These are phyloP conservation scores for Avena insularis DNA, from an alignment of 176 grass and related monocot species.

Conservation along the genomic window DNA sequence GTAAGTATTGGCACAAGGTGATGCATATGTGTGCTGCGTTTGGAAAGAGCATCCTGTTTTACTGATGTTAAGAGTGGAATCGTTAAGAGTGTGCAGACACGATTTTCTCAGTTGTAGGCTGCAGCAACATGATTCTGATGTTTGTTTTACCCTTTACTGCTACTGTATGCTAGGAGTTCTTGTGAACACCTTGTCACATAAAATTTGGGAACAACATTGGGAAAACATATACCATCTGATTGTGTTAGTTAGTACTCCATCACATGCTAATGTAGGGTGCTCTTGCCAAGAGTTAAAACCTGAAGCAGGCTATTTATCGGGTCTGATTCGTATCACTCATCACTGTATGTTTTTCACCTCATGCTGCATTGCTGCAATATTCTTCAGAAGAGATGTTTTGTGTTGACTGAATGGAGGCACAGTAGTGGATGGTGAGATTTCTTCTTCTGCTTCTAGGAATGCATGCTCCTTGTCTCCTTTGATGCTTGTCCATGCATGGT, in stretches of 20 bases:
- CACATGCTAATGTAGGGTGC: too few relatives aligned
- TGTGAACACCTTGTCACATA: neutral
- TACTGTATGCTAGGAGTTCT: neutral
- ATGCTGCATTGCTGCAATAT: neutral
- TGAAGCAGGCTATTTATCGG: neutral
- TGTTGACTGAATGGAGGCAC: too few relatives aligned
- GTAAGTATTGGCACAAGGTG: neutral
- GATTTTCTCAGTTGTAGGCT: neutral
- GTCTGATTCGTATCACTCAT: neutral
- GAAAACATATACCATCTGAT: too few relatives aligned
- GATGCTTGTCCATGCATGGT: too few relatives aligned
- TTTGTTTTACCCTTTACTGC: neutral
- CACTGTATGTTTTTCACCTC: neutral
- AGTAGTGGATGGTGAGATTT: too few relatives aligned
- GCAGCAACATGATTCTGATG: neutral
- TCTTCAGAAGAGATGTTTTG: too few relatives aligned
- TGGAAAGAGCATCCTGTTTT: neutral
- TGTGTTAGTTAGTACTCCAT: too few relatives aligned
- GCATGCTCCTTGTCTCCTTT: too few relatives aligned
- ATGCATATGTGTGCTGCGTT: neutral
- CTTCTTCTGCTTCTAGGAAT: too few relatives aligned
- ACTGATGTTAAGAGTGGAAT: neutral
- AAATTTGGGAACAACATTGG: neutral
- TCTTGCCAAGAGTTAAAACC: too few relatives aligned
- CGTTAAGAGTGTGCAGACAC: neutral